Evolutionary conservation across 305 asterid genomes (phyloP).

Genomic region (Solanum hybrid): DNA sequence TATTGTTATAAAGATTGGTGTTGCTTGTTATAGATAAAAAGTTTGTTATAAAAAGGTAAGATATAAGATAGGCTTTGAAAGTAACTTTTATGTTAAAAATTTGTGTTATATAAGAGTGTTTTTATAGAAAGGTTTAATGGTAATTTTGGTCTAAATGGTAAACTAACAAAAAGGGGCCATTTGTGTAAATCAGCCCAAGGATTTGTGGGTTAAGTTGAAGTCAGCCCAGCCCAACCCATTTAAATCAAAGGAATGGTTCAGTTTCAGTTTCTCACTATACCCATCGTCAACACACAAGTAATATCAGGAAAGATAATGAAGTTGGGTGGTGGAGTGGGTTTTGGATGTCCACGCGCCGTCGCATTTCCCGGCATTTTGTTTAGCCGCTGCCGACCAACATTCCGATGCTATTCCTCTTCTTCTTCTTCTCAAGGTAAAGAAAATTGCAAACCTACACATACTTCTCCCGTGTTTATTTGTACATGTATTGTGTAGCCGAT

Average conservation of each 20-base stretch:
- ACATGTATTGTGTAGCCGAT: not conserved
- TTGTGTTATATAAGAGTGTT: not conserved
- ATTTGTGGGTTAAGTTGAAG: not conserved
- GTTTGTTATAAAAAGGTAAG: not conserved
- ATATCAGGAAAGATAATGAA: slow-evolving; percentile 29
- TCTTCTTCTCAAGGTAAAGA: slow-evolving; percentile 41
- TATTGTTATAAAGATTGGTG: too few relatives aligned
- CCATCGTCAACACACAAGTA: not conserved
- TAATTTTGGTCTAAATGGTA: not conserved
- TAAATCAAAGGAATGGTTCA: not conserved
- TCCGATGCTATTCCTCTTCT: slow-evolving; percentile 71
- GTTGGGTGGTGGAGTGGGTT: slow-evolving; percentile 51
- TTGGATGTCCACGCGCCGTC: slow-evolving; percentile 79
- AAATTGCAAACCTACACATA: not conserved
- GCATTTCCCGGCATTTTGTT: slow-evolving; percentile 33
- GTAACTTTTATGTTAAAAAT: too few relatives aligned
- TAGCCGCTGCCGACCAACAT: slow-evolving; percentile 26
- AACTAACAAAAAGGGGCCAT: not conserved
- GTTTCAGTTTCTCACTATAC: not conserved
- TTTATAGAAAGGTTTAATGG: not conserved
- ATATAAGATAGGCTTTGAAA: not conserved
- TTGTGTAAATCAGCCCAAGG: not conserved
- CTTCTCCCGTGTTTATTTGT: not conserved
- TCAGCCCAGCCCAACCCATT: not conserved
- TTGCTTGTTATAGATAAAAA: not conserved